Evolutionary conservation across 176 grass and related monocot genomes (phyloP).

Genomic region (Carex kokanica): DNA sequence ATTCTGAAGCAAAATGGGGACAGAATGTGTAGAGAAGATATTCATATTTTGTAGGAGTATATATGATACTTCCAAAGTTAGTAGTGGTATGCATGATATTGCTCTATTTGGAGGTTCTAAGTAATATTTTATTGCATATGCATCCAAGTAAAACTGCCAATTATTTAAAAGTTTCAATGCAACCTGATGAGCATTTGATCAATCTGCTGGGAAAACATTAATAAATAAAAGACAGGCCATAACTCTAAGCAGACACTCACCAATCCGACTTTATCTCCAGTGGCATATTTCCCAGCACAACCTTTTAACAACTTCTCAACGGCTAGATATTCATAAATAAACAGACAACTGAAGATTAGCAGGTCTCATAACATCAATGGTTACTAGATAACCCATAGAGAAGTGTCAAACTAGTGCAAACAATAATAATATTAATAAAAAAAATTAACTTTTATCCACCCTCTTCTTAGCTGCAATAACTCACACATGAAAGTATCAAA

Average conservation of each 20-base stretch:
- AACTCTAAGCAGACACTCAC: conserved; percentile 34
- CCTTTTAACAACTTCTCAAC: conserved; percentile 61
- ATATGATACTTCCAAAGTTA: not conserved
- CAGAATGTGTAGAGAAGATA: not conserved
- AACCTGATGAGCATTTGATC: not conserved
- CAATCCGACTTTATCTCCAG: conserved; percentile 72
- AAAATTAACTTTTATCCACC: not conserved
- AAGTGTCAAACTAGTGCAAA: not conserved
- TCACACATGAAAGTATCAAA: not conserved
- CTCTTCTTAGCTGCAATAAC: not conserved
- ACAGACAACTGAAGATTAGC: conserved; percentile 16
- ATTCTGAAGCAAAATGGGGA: not conserved
- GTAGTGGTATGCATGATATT: not conserved
- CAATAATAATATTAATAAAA: too few species aligned
- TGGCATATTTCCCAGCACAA: conserved; percentile 59
- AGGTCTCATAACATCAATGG: not conserved
- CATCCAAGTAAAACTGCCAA: not conserved
- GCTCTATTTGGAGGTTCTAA: not conserved
- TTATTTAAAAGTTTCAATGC: not conserved
- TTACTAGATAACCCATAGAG: not conserved
- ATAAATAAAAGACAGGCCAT: not conserved
- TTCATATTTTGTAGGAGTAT: not conserved
- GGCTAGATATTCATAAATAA: conserved; percentile 36
- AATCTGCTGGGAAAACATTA: not conserved
- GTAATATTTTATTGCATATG: not conserved